phyloP scores from a whole-genome alignment of 2,329 filamentous ascomycete genomes.

The Mycosphaerella sp. region DNA sequence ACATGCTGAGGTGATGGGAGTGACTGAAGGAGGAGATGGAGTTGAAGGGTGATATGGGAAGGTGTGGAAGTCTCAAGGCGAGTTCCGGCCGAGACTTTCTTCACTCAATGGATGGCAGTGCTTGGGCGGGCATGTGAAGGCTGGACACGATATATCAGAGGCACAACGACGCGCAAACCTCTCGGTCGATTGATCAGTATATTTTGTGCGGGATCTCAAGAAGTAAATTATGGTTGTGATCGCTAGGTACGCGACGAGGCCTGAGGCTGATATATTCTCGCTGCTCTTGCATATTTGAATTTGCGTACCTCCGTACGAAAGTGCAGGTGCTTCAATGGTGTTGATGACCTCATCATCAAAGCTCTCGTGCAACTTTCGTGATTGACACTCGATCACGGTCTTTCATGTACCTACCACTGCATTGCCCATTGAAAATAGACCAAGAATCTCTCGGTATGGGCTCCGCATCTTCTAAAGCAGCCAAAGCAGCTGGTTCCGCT shows the following conservation, averaged over 20 bases:
- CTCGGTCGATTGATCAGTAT: too few relatives aligned
- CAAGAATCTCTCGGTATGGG: constrained; percentile 41
- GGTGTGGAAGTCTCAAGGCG: background rate
- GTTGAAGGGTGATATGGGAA: constrained; percentile 1
- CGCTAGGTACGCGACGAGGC: too few relatives aligned
- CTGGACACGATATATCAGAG: too few relatives aligned
- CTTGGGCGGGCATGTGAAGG: too few relatives aligned
- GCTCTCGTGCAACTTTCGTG: background rate
- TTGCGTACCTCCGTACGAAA: too few relatives aligned
- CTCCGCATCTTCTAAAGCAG: constrained; percentile 53
- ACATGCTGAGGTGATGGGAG: constrained; percentile 16
- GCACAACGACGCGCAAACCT: too few relatives aligned
- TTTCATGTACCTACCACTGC: background rate
- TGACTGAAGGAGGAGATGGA: background rate
- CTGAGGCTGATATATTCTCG: too few relatives aligned
- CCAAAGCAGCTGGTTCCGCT: constrained; percentile 44
- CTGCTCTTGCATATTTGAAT: too few relatives aligned
- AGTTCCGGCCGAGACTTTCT: background rate
- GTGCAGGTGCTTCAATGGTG: too few relatives aligned
- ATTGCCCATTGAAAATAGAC: too few relatives aligned
- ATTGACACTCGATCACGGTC: background rate
- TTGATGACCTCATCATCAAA: background rate
- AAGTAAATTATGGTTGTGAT: too few relatives aligned
- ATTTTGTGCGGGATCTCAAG: too few relatives aligned
- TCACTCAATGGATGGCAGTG: background rate